These are phyloP conservation scores for Backusella circina DNA, from an alignment of 192 early-diverging fungal species.

Conservation along the genomic window DNA sequence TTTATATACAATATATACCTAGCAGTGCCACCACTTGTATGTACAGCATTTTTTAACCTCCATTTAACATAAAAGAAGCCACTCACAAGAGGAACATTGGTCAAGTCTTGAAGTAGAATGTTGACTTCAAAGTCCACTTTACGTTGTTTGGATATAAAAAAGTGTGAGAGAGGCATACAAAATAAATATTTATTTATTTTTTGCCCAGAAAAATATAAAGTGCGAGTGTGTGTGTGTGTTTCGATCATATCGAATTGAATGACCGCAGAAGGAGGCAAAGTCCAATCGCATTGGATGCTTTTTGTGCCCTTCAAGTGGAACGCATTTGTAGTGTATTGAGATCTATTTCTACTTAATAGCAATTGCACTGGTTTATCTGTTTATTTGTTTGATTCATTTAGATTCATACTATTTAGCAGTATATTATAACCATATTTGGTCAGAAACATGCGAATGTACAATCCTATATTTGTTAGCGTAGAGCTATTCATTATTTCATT, in stretches of 20 bases:
- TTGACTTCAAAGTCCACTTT: conserved; percentile 63
- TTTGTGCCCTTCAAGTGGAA: not conserved
- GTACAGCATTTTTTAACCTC: conserved; percentile 50
- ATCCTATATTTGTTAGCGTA: too few relatives aligned
- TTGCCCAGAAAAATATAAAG: not conserved
- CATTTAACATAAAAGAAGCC: conserved; percentile 83
- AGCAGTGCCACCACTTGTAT: conserved; percentile 29
- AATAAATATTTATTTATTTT: not conserved
- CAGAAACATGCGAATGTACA: too few relatives aligned
- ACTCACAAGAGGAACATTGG: conserved; percentile 76
- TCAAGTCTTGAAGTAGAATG: conserved; percentile 69
- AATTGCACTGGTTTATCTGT: too few relatives aligned
- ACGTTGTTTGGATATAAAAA: conserved; percentile 70
- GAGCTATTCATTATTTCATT: too few relatives aligned
- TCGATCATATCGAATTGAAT: not conserved
- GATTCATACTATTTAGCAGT: too few relatives aligned
- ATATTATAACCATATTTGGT: too few relatives aligned
- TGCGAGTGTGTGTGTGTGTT: not conserved
- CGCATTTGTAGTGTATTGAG: too few relatives aligned
- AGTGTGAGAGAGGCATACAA: conserved; percentile 44
- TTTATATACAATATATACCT: conserved; percentile 20
- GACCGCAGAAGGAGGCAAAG: not conserved
- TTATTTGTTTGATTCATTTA: too few relatives aligned
- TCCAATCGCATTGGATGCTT: not conserved
- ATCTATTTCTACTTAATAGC: too few relatives aligned